phyloP scores from a whole-genome alignment of 2,329 filamentous ascomycete species.

The Exophiala sp. region DNA sequence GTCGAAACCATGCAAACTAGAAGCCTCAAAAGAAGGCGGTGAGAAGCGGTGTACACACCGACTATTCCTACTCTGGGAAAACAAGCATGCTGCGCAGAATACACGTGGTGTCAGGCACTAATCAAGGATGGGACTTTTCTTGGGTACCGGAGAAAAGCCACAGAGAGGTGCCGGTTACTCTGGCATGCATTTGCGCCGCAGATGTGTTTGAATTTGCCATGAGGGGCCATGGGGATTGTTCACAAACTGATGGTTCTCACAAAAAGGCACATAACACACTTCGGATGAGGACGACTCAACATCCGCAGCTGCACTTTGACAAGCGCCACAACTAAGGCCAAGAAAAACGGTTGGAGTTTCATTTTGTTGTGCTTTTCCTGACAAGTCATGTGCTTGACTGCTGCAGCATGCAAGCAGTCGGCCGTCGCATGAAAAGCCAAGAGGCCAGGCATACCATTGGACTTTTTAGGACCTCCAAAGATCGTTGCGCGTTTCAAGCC shows the following conservation, averaged over 20 bases:
- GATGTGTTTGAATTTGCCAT: no score
- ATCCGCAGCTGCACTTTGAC: no score
- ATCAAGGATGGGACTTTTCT: neutral
- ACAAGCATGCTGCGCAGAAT: neutral
- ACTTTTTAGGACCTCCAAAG: neutral
- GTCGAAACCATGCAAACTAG: neutral
- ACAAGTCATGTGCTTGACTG: constrained; percentile 10
- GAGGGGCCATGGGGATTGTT: no score
- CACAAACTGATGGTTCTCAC: no score
- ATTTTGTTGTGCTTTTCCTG: neutral
- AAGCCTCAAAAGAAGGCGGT: constrained; percentile 4
- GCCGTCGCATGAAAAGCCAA: constrained; percentile 6
- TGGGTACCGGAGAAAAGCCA: no score
- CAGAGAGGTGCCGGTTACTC: no score
- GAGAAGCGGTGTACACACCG: constrained; percentile 20
- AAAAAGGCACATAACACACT: no score
- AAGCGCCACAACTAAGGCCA: no score
- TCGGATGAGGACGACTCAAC: no score
- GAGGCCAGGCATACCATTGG: neutral
- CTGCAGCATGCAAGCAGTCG: constrained; percentile 4
- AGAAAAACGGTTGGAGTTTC: no score
- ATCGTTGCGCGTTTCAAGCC: neutral
- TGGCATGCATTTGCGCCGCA: no score
- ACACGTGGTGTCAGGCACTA: neutral
- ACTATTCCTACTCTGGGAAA: neutral